Conservation (phyloP, 192 early-diverging fungal species). For the Coemansia sp. region DNA sequence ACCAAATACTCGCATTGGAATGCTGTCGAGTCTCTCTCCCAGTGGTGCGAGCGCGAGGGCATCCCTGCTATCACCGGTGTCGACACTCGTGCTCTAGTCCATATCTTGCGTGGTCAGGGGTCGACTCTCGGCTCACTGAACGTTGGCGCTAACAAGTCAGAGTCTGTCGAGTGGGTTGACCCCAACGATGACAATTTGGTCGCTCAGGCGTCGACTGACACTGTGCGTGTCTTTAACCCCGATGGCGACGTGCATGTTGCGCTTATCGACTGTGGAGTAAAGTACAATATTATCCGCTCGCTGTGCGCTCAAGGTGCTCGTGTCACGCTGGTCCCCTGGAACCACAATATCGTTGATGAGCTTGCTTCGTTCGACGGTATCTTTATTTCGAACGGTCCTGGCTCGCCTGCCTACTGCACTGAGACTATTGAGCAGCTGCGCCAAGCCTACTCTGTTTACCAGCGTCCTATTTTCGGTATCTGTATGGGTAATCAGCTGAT, state of each 20-base stretch:
- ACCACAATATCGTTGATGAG: slow-evolving; percentile 85
- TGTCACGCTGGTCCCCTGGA: slow-evolving; percentile 91
- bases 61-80: slow-evolving; percentile 92
- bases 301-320: slow-evolving; percentile 93
- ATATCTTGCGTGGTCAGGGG: slow-evolving; percentile 91
- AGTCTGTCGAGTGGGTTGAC: slow-evolving; percentile 87
- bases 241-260: slow-evolving; percentile 69
- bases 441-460: slow-evolving; percentile 63
- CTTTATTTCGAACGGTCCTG: slow-evolving; percentile 95
- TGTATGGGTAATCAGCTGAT: slow-evolving; percentile 97
- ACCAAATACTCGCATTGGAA: slow-evolving; percentile 91
- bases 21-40: slow-evolving; percentile 75
- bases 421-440: slow-evolving; percentile 74
- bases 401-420: slow-evolving; percentile 85
- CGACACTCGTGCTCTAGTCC: slow-evolving; percentile 94
- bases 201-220: slow-evolving; percentile 83
- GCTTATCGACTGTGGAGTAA: slow-evolving; percentile 97
- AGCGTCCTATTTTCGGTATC: slow-evolving; percentile 97
- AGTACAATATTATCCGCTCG: slow-evolving; percentile 98
- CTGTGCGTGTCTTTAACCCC: slow-evolving; percentile 66
- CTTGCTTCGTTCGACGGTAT: slow-evolving; percentile 80
- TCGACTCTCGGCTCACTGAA: slow-evolving; percentile 87
- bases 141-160: slow-evolving; percentile 66
- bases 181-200: slow-evolving; percentile 93
- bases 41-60: slow-evolving; percentile 90